phyloP scores from a whole-genome alignment of 352 stramenopile species.

The Pythium utonaiense region DNA sequence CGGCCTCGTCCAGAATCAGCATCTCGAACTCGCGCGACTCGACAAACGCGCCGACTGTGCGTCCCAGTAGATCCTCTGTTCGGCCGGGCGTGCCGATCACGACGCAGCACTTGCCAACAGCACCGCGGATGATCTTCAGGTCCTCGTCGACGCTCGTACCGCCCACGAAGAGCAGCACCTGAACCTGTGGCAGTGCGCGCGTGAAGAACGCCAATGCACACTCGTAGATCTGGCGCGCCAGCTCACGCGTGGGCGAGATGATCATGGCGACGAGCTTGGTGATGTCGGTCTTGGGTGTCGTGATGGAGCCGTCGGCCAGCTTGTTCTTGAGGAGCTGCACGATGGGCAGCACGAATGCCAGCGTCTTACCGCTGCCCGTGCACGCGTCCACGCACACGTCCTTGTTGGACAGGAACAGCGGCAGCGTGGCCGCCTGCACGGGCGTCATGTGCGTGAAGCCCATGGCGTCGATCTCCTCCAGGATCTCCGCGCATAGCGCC shows the following conservation, averaged over 20 bases:
- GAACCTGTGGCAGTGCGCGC: conserved; percentile 54
- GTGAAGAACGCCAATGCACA: conserved; percentile 63
- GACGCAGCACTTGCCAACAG: conserved; percentile 61
- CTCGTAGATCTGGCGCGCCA: conserved; percentile 85
- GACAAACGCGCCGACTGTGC: conserved; percentile 69
- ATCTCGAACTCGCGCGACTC: conserved; percentile 95
- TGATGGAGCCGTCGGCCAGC: conserved; percentile 59
- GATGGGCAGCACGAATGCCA: conserved; percentile 94
- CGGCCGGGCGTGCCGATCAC: conserved; percentile 83
- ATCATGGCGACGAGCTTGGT: conserved; percentile 81
- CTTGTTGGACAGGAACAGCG: conserved; percentile 93
- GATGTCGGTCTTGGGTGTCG: conserved; percentile 44
- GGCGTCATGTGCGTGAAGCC: conserved; percentile 90
- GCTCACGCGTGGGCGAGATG: conserved; percentile 86
- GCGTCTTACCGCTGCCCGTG: conserved; percentile 94
- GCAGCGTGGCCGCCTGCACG: conserved; percentile 90
- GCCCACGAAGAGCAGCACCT: conserved; percentile 88
- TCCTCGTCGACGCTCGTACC: conserved; percentile 88
- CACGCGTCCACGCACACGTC: conserved; percentile 94
- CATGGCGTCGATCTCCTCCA: conserved; percentile 67
- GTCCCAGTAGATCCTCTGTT: conserved; percentile 86
- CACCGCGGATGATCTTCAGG: conserved; percentile 53
- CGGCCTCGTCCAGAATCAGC: conserved; percentile 99
- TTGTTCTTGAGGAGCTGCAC: conserved; percentile 87
- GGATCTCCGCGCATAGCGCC: conserved; percentile 65